Conservation (phyloP, 148 eudicot species). For the Cornus florida region DNA sequence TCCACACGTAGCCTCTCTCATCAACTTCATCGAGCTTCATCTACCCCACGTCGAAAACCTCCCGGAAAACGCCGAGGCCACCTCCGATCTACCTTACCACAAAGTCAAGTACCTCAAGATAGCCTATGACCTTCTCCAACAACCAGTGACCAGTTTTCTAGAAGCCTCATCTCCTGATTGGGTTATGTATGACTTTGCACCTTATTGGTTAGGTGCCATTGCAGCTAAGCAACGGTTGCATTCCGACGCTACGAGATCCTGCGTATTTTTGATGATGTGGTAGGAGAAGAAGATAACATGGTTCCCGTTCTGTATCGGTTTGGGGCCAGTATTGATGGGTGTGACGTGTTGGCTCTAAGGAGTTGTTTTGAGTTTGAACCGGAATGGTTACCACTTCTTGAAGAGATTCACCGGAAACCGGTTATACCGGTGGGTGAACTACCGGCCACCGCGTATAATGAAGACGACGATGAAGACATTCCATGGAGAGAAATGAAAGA, state of each 20-base stretch:
- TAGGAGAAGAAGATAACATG: background rate
- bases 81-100: background rate
- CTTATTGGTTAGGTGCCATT: background rate
- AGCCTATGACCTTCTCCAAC: background rate
- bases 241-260: background rate
- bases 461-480: background rate
- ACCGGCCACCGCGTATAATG: background rate
- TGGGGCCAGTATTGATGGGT: background rate
- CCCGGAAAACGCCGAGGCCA: conserved; percentile 2
- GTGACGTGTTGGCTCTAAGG: conserved; percentile 4
- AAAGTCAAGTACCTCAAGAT: conserved; percentile 8
- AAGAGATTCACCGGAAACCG: conserved; percentile 6
- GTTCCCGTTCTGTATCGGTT: background rate
- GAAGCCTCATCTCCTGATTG: conserved; percentile 6
- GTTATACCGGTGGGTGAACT: conserved; percentile 15
- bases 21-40: background rate
- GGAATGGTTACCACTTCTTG: conserved; percentile 2
- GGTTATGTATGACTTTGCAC: conserved; percentile 2
- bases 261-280: background rate
- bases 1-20: background rate
- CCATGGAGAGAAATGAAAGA: background rate
- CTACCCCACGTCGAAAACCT: background rate
- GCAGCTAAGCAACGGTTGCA: conserved; percentile 1
- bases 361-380: conserved; percentile 15
- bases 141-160: background rate